phyloP scores from a whole-genome alignment of 2,329 filamentous ascomycete genomes.

The Geosmithia flava region DNA sequence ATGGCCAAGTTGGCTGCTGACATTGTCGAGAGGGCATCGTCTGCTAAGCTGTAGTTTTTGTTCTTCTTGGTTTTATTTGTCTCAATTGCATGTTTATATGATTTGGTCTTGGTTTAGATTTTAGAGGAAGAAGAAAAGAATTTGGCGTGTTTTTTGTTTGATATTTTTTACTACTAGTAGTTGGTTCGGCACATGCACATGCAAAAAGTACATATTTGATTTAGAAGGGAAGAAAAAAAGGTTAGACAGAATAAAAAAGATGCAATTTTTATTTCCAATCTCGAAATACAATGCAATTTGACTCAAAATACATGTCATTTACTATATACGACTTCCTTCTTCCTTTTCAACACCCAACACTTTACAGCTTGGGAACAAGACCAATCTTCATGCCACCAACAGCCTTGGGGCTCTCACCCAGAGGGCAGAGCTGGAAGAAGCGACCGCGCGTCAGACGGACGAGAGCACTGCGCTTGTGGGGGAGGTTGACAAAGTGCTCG shows the following conservation, averaged over 20 bases:
- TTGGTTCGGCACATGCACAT: too few relatives aligned
- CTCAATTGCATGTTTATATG: background rate
- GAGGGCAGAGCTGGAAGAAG: conserved; percentile 56
- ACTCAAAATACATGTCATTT: too few relatives aligned
- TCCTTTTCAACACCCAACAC: too few relatives aligned
- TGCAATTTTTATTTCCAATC: too few relatives aligned
- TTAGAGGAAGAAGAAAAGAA: background rate
- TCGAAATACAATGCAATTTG: too few relatives aligned
- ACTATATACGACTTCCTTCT: too few relatives aligned
- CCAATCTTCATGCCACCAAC: conserved; percentile 41
- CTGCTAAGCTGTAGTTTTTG: conserved; percentile 28
- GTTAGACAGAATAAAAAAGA: too few relatives aligned
- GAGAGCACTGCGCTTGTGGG: conserved; percentile 59
- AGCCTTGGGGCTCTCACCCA: conserved; percentile 42
- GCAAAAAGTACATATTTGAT: too few relatives aligned
- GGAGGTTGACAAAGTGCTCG: conserved; percentile 60
- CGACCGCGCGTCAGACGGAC: conserved; percentile 52
- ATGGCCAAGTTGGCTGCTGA: conserved; percentile 44
- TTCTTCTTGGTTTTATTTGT: background rate
- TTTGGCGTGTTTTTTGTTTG: too few relatives aligned
- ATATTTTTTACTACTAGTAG: too few relatives aligned
- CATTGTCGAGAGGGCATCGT: conserved; percentile 34
- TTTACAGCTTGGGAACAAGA: conserved; percentile 39
- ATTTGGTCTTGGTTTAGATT: background rate
- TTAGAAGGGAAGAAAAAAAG: too few relatives aligned